Evolutionary conservation across 2,329 filamentous ascomycete species (phyloP).

Genomic region (Neonectria ditissima): DNA sequence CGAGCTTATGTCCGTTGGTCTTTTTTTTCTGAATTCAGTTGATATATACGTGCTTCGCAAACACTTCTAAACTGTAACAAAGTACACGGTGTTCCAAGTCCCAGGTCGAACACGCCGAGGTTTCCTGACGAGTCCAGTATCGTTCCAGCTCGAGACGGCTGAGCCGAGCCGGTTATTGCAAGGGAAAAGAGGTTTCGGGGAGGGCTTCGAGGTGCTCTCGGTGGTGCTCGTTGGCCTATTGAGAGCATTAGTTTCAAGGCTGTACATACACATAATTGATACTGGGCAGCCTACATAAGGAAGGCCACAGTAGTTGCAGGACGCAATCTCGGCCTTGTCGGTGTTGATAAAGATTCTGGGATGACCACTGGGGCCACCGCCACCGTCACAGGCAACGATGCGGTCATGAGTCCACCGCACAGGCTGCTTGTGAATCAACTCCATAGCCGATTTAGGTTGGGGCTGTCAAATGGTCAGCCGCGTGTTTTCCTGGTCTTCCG

Average conservation of each 20-base stretch:
- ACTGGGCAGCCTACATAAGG: slow-evolving; percentile 79
- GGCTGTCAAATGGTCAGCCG: slow-evolving; percentile 69
- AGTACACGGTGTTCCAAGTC: slow-evolving; percentile 28
- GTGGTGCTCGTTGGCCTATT: slow-evolving; percentile 90
- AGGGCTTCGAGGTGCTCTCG: slow-evolving; percentile 85
- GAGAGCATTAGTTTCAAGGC: slow-evolving; percentile 20
- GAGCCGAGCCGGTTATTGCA: slow-evolving; percentile 60
- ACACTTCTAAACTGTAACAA: slow-evolving; percentile 29
- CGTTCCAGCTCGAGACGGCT: slow-evolving; percentile 28
- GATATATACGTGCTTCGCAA: slow-evolving; percentile 41
- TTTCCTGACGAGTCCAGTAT: slow-evolving; percentile 23
- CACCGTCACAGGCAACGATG: slow-evolving; percentile 89
- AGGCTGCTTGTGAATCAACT: slow-evolving; percentile 94
- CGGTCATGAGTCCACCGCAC: slow-evolving; percentile 90
- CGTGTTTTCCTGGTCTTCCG: slow-evolving; percentile 18
- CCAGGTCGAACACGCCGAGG: slow-evolving; percentile 25
- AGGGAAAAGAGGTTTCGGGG: slow-evolving; percentile 83
- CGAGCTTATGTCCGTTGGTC: slow-evolving; percentile 26
- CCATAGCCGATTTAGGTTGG: slow-evolving; percentile 88
- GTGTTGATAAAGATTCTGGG: slow-evolving; percentile 97
- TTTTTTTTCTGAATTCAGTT: slow-evolving; percentile 36
- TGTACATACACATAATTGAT: neutral
- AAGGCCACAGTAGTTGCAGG: slow-evolving; percentile 92
- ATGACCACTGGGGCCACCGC: slow-evolving; percentile 89
- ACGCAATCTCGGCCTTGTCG: slow-evolving; percentile 93